Evolutionary conservation across 2,329 filamentous ascomycete genomes (phyloP), one percentile per base, ranked within the genome.

Genomic region (Fusarium marasasianum): DNA sequence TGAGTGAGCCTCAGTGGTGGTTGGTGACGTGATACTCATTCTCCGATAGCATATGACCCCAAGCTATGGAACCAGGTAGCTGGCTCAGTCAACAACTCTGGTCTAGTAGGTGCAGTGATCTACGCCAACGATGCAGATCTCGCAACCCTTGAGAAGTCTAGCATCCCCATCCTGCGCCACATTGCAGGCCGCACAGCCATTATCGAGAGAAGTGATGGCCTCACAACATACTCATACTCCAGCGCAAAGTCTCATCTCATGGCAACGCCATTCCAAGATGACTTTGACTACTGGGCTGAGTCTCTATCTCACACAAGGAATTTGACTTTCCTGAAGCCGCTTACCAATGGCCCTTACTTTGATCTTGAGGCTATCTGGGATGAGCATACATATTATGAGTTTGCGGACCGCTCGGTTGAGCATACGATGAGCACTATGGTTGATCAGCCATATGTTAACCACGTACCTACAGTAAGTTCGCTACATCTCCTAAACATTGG

Each of bases 371-470:
- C 87, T 3, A 91, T 95, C 55, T 96, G 93, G 93, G 92, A 94
- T 13, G 92, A 95, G 80, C 93, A 96, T 79, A 93, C 91, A 0
- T 86, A 87, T 48, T 92, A 88, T 74, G 92, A 95, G 79, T 95
- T 95, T 79, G 89, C 81, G 3, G 89, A 91, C 63, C 87, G 92
- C 17, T 89, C 89, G 5, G 92, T 94, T 0, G 90, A 90, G 70
- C 88, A 90, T 72, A 95, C 93, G 0, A 95, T 95, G 93, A 86
- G 86, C n/a, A 95, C 93, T 0, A 95, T 95, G 93, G 92, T 94
- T 4, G 86, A 91, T 54, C 90, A 94, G 79, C 93, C 93, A 4
- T 94, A 95, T 77, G 93, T 95, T 3, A 95, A 95, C 78, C 92
- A 95, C 78, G 86, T 94, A 5, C 91, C 92, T 0, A 94, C 92